Conservation (phyloP, 306 rosid genomes). For the Potentilla sterilis region DNA sequence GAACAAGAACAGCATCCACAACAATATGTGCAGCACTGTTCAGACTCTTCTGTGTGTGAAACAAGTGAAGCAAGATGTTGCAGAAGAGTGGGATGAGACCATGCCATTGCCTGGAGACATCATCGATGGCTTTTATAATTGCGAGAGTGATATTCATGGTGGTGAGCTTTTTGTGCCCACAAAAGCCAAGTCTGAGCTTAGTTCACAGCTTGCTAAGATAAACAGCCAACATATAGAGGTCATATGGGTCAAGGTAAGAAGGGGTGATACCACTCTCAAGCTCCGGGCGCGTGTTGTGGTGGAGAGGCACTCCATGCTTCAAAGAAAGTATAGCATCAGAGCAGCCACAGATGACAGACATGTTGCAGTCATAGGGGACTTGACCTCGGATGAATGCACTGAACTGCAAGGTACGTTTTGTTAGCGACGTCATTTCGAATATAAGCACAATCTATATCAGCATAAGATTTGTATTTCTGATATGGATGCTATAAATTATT, state of each 20-base stretch:
- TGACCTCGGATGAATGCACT: slow-evolving; percentile 53
- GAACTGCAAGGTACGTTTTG: slow-evolving; percentile 49
- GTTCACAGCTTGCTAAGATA: slow-evolving; percentile 50
- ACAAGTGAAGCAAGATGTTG: slow-evolving; percentile 57
- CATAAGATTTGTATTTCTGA: neutral
- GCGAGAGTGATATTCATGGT: slow-evolving; percentile 8
- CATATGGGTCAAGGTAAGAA: slow-evolving; percentile 59
- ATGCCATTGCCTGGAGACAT: slow-evolving; percentile 81
- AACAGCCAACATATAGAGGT: slow-evolving; percentile 31
- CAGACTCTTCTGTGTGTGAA: slow-evolving; percentile 55
- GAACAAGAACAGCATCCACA: slow-evolving; percentile 9
- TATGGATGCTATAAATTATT: neutral
- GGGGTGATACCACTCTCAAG: slow-evolving; percentile 47
- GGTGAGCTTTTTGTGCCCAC: slow-evolving; percentile 39
- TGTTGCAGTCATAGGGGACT: slow-evolving; percentile 52
- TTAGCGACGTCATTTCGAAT: neutral
- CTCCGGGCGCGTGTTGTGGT: slow-evolving; percentile 47
- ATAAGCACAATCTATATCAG: neutral
- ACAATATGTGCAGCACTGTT: slow-evolving; percentile 32
- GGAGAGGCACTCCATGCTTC: slow-evolving; percentile 43
- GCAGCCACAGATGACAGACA: slow-evolving; percentile 62
- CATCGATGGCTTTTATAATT: slow-evolving; percentile 48
- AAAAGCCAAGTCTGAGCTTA: slow-evolving; percentile 57
- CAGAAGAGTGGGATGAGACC: slow-evolving; percentile 66
- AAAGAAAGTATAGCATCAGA: slow-evolving; percentile 47